Evolutionary conservation across 768 basidiomycete genomes (phyloP).

Genomic region (Boletus reticulatus): DNA sequence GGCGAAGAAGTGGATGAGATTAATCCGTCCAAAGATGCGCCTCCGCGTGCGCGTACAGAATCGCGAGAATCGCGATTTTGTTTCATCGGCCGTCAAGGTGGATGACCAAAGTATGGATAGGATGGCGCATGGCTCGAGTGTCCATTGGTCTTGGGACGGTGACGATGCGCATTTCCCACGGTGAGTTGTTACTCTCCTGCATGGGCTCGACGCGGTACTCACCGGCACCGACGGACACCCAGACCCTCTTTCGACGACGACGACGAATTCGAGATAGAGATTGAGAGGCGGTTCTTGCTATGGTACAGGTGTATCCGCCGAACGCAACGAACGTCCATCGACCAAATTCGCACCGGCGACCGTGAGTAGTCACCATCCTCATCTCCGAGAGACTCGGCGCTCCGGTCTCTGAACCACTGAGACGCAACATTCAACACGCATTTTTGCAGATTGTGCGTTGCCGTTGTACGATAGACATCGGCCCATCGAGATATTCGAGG

Average conservation of each 20-base stretch:
- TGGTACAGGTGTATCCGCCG: constrained; percentile 27
- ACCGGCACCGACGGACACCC: not conserved
- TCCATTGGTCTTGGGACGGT: constrained; percentile 17
- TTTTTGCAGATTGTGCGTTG: constrained; percentile 19
- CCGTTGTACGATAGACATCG: constrained; percentile 16
- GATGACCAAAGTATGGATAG: not conserved
- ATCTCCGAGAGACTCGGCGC: no score
- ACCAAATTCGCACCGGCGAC: constrained; percentile 21
- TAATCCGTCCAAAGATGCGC: constrained; percentile 23
- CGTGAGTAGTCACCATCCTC: constrained; percentile 7
- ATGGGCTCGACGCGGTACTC: not conserved
- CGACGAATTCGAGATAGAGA: constrained; percentile 17
- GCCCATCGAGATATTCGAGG: constrained; percentile 11
- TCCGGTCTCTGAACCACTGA: no score
- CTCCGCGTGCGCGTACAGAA: constrained; percentile 16
- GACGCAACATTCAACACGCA: not conserved
- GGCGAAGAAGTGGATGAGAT: constrained; percentile 14
- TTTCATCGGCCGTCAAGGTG: constrained; percentile 16
- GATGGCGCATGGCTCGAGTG: not conserved
- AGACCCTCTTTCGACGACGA: constrained; percentile 17
- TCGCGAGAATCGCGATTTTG: constrained; percentile 3
- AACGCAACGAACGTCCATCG: constrained; percentile 17
- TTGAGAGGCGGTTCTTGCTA: constrained; percentile 19
- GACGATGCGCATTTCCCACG: constrained; percentile 6
- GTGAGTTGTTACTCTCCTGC: constrained; percentile 8